Evolutionary conservation across 2,329 filamentous ascomycete species (phyloP).

Genomic region (Cladosporium austrohemisphaericum): DNA sequence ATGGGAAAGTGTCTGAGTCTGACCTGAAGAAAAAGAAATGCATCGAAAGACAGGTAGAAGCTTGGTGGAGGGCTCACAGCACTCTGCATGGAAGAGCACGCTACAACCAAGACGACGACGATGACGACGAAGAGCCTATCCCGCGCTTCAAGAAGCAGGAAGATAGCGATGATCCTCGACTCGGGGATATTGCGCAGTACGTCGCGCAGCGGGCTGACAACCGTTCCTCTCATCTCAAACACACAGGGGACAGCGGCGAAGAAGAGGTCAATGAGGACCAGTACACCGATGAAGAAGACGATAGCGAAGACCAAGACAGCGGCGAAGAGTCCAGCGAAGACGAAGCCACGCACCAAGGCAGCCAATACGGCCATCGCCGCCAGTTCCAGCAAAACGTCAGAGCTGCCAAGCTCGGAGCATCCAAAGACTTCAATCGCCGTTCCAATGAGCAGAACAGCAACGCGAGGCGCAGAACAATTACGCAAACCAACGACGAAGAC

Average conservation of each 20-base stretch:
- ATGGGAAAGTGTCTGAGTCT: neutral
- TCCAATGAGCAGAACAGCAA: too few relatives aligned
- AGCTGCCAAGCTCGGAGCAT: neutral
- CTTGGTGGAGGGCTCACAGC: neutral
- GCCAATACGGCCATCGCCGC: too few relatives aligned
- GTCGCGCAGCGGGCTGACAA: too few relatives aligned
- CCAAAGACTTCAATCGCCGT: too few relatives aligned
- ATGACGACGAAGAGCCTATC: neutral
- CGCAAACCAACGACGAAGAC: neutral
- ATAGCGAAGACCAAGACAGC: neutral
- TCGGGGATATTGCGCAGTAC: neutral
- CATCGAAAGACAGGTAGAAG: neutral
- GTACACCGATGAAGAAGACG: neutral
- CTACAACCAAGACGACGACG: neutral
- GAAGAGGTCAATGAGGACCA: too few relatives aligned
- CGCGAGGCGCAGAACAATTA: neutral
- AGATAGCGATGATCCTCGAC: neutral
- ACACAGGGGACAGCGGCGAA: too few relatives aligned
- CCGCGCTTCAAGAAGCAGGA: neutral
- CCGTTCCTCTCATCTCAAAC: too few relatives aligned
- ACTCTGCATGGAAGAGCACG: neutral
- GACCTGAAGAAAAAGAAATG: neutral
- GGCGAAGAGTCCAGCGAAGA: neutral
- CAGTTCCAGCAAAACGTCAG: neutral
- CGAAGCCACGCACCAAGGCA: too few relatives aligned